Evolutionary conservation across 83 land plant genomes (phyloP).

Genomic region (Isoetes engelmannii): DNA sequence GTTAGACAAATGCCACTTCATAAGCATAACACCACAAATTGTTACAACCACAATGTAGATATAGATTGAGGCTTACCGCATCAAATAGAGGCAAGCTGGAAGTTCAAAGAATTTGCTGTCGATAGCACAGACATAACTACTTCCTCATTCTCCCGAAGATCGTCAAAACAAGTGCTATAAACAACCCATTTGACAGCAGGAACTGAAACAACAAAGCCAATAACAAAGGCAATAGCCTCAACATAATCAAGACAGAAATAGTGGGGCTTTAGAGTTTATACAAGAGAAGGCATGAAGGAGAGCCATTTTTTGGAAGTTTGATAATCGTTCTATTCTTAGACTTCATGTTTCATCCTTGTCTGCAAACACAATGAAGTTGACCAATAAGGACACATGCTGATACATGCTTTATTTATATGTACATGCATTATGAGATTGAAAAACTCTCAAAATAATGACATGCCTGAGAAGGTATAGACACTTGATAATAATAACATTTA

Average conservation of each 20-base stretch:
- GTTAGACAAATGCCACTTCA: too few species aligned
- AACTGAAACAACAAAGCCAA: constrained; percentile 58
- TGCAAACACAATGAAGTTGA: constrained; percentile 19
- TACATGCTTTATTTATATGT: too few species aligned
- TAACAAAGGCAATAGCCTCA: constrained; percentile 2
- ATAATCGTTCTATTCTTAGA: constrained; percentile 52
- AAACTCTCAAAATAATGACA: too few species aligned
- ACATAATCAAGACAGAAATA: background rate
- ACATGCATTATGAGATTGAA: too few species aligned
- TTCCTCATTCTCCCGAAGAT: constrained; percentile 84
- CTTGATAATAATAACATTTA: too few species aligned
- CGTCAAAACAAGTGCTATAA: constrained; percentile 88
- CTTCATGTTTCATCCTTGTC: constrained; percentile 12
- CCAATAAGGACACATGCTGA: background rate
- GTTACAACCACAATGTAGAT: too few species aligned
- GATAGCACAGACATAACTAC: constrained; percentile 64
- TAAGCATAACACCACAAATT: too few species aligned
- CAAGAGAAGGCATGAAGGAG: constrained; percentile 81
- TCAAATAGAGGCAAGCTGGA: constrained; percentile 65
- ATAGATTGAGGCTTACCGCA: constrained; percentile 38
- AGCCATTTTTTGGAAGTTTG: constrained; percentile 70
- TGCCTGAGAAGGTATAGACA: too few species aligned
- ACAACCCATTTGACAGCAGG: constrained; percentile 77
- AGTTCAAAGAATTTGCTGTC: constrained; percentile 47
- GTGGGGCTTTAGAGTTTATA: constrained; percentile 6